Conservation (phyloP, 106 monocot species). For the Triglochin maritima region DNA sequence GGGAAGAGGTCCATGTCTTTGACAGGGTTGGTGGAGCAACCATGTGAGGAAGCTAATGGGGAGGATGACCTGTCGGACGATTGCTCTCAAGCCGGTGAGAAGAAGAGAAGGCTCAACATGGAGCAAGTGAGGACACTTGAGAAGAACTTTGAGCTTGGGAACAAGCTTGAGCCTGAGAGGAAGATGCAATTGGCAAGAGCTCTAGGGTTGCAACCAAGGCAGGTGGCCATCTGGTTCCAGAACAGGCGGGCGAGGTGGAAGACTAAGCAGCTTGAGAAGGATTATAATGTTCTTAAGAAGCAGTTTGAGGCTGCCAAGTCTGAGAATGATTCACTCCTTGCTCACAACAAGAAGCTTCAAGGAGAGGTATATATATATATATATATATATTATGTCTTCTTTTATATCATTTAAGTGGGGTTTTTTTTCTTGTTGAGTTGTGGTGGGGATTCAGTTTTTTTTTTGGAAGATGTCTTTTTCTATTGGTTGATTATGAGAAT, state of each 20-base stretch:
- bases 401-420: too few relatives aligned
- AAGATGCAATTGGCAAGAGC: slow-evolving; percentile 67
- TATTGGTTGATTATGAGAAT: too few relatives aligned
- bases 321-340: slow-evolving; percentile 13
- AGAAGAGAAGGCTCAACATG: slow-evolving; percentile 73
- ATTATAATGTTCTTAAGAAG: slow-evolving; percentile 66
- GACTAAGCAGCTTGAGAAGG: slow-evolving; percentile 86
- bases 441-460: too few relatives aligned
- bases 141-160: slow-evolving; percentile 84
- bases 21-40: slow-evolving; percentile 14
- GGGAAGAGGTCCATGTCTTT: slow-evolving; percentile 51
- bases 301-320: slow-evolving; percentile 51
- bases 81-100: slow-evolving; percentile 58
- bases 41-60: slow-evolving; percentile 22
- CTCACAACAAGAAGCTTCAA: slow-evolving; percentile 16
- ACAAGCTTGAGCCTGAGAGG: slow-evolving; percentile 84
- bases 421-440: too few relatives aligned
- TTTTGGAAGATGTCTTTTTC: too few relatives aligned
- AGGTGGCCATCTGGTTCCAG: slow-evolving; percentile 92
- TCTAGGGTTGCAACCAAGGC: slow-evolving; percentile 70
- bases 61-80: slow-evolving; percentile 72
- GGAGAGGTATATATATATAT: slow-evolving; percentile 15
- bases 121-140: slow-evolving; percentile 86
- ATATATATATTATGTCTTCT: not conserved
- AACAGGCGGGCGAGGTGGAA: slow-evolving; percentile 92